Evolutionary conservation across 176 grass and related monocot species (phyloP), one percentile per base, ranked within the genome.

Genomic region (Zea luxurians): DNA sequence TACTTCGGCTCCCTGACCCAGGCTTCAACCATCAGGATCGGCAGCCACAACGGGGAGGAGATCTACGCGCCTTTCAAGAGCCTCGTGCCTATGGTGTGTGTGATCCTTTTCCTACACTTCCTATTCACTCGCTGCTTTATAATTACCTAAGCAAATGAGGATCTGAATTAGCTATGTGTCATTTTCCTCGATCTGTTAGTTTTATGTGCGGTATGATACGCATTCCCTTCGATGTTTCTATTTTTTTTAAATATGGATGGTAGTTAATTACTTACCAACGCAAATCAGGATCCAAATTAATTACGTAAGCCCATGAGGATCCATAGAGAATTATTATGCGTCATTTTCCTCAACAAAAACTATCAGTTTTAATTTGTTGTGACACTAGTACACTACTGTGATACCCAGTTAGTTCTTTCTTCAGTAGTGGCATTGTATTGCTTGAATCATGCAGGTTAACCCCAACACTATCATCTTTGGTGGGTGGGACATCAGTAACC

Each of bases 1-100:
- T 98, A 98, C 82, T 94, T 80, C 62, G 95, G 95, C 48, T 98
- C 95, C 4, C 87, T 98, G 36, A 98, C 95, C 10, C 95, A 98
- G 70, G 89, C 95, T 8, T 98, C 95, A 47, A 87, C 89, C 45
- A 71, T 71, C 46, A 71, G 68, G 13, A 21, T 71, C 6, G 45
- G 68, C 68, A 71, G 68, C 68, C 94, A 77, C 80, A 94, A 98
- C 34, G 95, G 95, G 36, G 91, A 98, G 84, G 95, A 98, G 83
- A 88, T 92, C 38, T 92, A 98, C 6, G 89, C 95, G 42, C 91
- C 95, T 36, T 98, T 98, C 80, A 98, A 94, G 74, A 92, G 89
- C 83, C 83, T 98, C 13, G 85, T 98, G 70, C 95, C 95, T 40
- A 49, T 49, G 68, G 68, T 71, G 9, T 16, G 6, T 5, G 15